Evolutionary conservation across 805 yeast species (phyloP), one percentile per base, ranked within the genome.

Genomic region (Candida ponderosae): DNA sequence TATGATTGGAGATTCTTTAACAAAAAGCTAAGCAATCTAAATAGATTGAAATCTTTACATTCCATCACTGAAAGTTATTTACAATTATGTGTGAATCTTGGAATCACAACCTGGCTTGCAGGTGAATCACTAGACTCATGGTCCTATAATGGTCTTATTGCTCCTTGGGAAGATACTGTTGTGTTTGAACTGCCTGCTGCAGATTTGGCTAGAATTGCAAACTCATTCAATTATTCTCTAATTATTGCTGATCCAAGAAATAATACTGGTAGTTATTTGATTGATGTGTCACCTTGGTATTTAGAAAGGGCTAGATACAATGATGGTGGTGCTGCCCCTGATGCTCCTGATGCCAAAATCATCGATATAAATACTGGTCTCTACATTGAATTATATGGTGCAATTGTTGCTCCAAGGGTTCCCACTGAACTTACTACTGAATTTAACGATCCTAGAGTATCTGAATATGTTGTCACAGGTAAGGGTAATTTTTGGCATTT

Each of bases 1-100:
- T 79, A 78, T 47, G 87, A 80, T 54, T 78, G 84, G 82, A 65
- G 85, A 41, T 79, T 77, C 46, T 80, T 78, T 65, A 68, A 66
- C 44, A 54, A 60, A 34, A 57, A 65, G 29, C 54, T 67, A n/a
- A 47, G 48, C 24, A 57, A 56, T 29, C 47, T 57, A 28, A 60
- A 58, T 31, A 66, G 66, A 41, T 57, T 62, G 43, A 70, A 66
- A 14, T 65, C 74, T 4, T 60, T 77, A 42, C 74, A 71, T 40
- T 64, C 64, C 38, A 45, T 70, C 31, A 62, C 67, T 13, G 55
- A 68, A 30, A 67, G 67, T 14, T 73, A 74, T 70, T 44, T 68
- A 17, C 64, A 63, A 37, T 62, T 73, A 37, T 54, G 68, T 18
- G 56, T 63, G 2, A 66, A 65, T 38, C 48, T 69, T 36, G 68